phyloP scores from a whole-genome alignment of 1,139 yeast genomes.

The Yamadazyma diddensiae region DNA sequence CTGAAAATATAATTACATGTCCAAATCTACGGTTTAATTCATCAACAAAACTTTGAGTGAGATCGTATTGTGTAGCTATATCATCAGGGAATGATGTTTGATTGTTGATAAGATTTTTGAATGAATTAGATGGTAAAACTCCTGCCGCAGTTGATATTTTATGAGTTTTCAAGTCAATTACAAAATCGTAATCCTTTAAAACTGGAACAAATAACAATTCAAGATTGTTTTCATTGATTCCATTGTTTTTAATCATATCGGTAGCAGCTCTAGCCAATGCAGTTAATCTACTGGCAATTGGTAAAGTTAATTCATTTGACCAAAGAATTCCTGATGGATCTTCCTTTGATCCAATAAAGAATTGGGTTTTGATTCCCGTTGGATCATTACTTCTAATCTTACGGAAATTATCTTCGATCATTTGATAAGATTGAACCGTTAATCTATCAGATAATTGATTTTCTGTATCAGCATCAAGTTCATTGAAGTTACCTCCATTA shows the following conservation, averaged over 20 bases:
- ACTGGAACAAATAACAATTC: constrained; percentile 75
- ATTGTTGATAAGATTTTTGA: constrained; percentile 59
- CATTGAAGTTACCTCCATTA: constrained; percentile 8
- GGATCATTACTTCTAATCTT: constrained; percentile 77
- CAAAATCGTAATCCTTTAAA: constrained; percentile 78
- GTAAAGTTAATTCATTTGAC: constrained; percentile 69
- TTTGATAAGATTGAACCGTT: constrained; percentile 59
- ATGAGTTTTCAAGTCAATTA: constrained; percentile 52
- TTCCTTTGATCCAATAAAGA: constrained; percentile 76
- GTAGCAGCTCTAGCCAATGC: constrained; percentile 80
- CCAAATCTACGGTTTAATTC: constrained; percentile 57
- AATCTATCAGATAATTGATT: constrained; percentile 57
- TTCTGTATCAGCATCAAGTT: constrained; percentile 18
- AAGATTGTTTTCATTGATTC: constrained; percentile 45
- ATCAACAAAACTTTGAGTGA: constrained; percentile 49
- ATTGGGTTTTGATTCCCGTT: constrained; percentile 71
- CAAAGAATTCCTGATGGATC: constrained; percentile 84
- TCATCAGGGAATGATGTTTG: constrained; percentile 45
- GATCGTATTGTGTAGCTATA: constrained; percentile 48
- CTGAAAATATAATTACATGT: constrained; percentile 59
- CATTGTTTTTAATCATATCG: constrained; percentile 45
- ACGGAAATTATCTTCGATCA: constrained; percentile 61
- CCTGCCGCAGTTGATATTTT: constrained; percentile 52
- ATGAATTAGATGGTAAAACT: constrained; percentile 46
- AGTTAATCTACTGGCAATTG: constrained; percentile 83